Base-by-base conservation (phyloP, 108 stramenopile genomes). In the Skeletonema menzelii region DNA sequence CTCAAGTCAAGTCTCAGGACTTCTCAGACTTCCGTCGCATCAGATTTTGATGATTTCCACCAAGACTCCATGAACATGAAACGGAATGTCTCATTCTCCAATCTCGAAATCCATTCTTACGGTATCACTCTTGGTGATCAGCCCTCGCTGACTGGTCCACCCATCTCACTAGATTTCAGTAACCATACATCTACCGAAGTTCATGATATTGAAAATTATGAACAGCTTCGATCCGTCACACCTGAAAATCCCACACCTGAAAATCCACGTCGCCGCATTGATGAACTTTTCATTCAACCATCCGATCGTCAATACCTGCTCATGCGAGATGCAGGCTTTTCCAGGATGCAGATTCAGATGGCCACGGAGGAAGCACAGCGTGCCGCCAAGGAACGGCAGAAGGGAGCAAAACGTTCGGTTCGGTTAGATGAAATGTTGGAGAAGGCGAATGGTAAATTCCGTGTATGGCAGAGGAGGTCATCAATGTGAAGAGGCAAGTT, bases 261-360 rank as follows among this genome's bases (percentile, higher is more conserved):
- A n/a, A 42, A 42, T 15, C 17, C 35, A 12, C 56, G 81, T 46
- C 63, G 86, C 10, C 17, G 56, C 5, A 2, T 35, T 4, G 58
- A 75, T 22, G 75, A 86, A 56, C 56, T 90, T 62, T 12, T 85
- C 12, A 70, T 90, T 37, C 60, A 66, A 14, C 74, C 80, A 32
- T 60, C 78, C 46, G 63, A 69, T 13, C 72, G 88, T 28, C 69
- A 74, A 13, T 82, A 72, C 31, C 53, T 86, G 19, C 65, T 90
- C 12, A 59, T 85, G 59, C 81, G 86, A 34, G 77, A 77, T 19
- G 82, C 70, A 17, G 85, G 87, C 1, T 86, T 76, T 61, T 64
- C 71, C 1, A 66, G 68, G 59, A 24, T 42, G 26, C 82, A 87
- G 64, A 68, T 90, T 34, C 26, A 67, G 46, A 37, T 46, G n/a